These are phyloP conservation scores for Fusarium buxicola DNA, from an alignment of 2,329 filamentous ascomycete genomes.

Conservation along the genomic window DNA sequence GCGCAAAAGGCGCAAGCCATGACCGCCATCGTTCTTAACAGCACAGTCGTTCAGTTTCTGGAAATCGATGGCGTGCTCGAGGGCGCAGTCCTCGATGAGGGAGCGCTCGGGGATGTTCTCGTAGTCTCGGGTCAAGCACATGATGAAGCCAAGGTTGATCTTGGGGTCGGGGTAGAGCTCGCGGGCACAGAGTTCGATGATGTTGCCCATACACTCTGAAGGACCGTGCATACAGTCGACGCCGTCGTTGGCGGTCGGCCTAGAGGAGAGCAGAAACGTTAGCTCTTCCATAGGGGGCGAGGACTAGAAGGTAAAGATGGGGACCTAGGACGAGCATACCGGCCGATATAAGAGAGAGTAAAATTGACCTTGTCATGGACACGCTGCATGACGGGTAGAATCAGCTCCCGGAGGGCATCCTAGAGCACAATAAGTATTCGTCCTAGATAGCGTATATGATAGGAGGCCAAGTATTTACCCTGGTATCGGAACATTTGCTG, in stretches of 20 bases:
- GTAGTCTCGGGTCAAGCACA: slow-evolving; percentile 86
- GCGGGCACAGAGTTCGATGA: slow-evolving; percentile 90
- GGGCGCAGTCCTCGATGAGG: slow-evolving; percentile 87
- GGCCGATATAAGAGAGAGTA: slow-evolving; percentile 88
- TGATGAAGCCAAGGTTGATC: slow-evolving; percentile 90
- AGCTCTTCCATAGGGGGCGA: not conserved
- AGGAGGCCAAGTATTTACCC: slow-evolving; percentile 53
- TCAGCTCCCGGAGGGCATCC: slow-evolving; percentile 82
- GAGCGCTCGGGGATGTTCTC: slow-evolving; percentile 78
- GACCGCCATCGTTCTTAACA: slow-evolving; percentile 78
- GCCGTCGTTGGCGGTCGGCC: slow-evolving; percentile 79
- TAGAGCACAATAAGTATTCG: slow-evolving; percentile 42
- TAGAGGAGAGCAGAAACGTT: slow-evolving; percentile 49
- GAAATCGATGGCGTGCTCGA: slow-evolving; percentile 92
- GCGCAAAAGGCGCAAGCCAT: slow-evolving; percentile 75
- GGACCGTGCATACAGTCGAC: slow-evolving; percentile 91
- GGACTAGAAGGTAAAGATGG: not conserved
- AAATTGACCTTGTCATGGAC: slow-evolving; percentile 90
- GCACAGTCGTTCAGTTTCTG: slow-evolving; percentile 84
- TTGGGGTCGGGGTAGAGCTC: slow-evolving; percentile 86
- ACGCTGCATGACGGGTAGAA: slow-evolving; percentile 88
- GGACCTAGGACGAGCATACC: slow-evolving; percentile 57
- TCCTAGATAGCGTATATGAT: not conserved
- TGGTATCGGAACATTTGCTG: slow-evolving; percentile 95
- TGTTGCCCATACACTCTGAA: slow-evolving; percentile 90